Base-by-base conservation (phyloP, 1,284 basidiomycete species). In the Mrakiaceae sp. region DNA sequence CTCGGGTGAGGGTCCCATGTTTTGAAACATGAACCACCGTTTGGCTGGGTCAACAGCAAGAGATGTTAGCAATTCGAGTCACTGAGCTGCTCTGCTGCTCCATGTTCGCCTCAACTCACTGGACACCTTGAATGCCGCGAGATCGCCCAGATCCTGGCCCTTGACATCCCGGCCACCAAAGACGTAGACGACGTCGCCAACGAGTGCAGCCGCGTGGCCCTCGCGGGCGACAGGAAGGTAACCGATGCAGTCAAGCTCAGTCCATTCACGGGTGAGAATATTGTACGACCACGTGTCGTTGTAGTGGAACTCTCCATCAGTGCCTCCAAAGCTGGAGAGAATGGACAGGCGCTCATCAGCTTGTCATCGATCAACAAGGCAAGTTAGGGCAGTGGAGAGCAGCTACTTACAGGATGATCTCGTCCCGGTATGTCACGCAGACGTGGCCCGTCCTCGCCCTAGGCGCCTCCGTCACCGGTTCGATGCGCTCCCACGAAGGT, bases 221-320 rank as follows among this genome's bases (percentile, higher is more conserved):
- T 99, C 97, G 59, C 96, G 81, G 2, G 96, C 91, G 7, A 90
- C 88, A 14, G 96, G 96, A 67, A 98, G 97, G 76, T 90, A 98
- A 2, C 96, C 96, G 65, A 98, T 98, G 77, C 96, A 98, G 52
- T 88, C 86, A 64, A 99, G 80, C 75, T 99, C 96, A 11, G 87
- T 82, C 96, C 96, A 99, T 58, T 78, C 82, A 66, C 83, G 82
- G 0, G 90, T 88, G 46, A 81, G 81, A 57, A 93, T 81, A 75
- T 97, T 93, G 76, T 92, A 98, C 42, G 87, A 83, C 96, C 96
- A 99, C 5, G 95, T 98, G 74, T 99, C 96, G 76, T 98, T 98
- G 79, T 99, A 99, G 76, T 98, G 96, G 77, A 91, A 98, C 74
- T 90, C 87, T 42, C 94, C 95, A 72, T 99, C 96, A 5, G 96